Base-by-base conservation (phyloP, 768 basidiomycete genomes). In the Macrocybe gigantea region DNA sequence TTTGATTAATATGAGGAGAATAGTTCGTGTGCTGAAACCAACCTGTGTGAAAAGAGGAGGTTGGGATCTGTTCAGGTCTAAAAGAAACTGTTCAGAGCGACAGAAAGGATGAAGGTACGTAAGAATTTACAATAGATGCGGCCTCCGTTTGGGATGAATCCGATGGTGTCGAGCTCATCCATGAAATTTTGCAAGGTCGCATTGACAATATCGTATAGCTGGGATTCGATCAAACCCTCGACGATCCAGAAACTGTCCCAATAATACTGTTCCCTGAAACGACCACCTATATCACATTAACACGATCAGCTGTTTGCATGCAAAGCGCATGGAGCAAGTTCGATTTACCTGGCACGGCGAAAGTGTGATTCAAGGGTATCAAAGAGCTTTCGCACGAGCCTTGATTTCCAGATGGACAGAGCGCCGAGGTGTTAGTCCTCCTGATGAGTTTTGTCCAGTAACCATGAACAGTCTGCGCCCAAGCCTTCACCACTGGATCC, bases 61-160 rank as follows among this genome's bases (percentile, higher is more conserved):
- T 59, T 95, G 92, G n/a, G 91, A 94, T 49, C 94, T 80, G 57
- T 94, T 77, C 53, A 95, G 64, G 65, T 95, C 85, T 88, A 22
- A 4, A 22, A 30, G 48, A 15, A 8, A 39, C 33, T 44, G 22
- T 30, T 52, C 34, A 45, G 44, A 29, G 38, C 13, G 36, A 6
- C 1, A 43, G 6, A 37, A 15, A 14, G 47, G 33, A 22, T 57
- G 22, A 48, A 36, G 10, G 14, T 29, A 7, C 7, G 15, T 15
- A 61, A 67, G 49, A 13, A 47, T 65, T 42, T 56, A 85, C 85
- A 96, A 59, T 96, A 96, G 44, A 88, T 91, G 8, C 93, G 77
- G 3, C 92, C 93, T 6, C 94, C 94, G 57, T 96, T 97, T 1
- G 94, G 94, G 52, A 97, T 85, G 69, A 96, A 97, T 0, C 93